phyloP scores from a whole-genome alignment of 2,329 filamentous ascomycete genomes.

The Dothidotthia symphoricarpi region DNA sequence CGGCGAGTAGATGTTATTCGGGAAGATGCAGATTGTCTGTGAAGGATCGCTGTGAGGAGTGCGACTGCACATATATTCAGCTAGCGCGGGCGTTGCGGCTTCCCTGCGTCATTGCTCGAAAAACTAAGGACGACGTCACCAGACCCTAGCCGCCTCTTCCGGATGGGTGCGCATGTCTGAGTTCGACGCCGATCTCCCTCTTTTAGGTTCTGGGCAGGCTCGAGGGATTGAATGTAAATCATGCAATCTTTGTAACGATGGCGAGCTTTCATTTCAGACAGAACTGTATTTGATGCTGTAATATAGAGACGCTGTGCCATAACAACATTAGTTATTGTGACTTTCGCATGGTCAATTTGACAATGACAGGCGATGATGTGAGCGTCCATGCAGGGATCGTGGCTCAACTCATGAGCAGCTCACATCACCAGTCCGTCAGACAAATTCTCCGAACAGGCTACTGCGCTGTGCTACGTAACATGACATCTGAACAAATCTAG shows the following conservation, averaged over 20 bases:
- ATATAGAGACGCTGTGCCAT: too few species aligned
- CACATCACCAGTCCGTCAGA: constrained; percentile 2
- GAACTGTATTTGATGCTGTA: too few species aligned
- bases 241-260: too few species aligned
- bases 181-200: constrained; percentile 7
- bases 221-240: constrained; percentile 1
- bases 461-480: constrained; percentile 11
- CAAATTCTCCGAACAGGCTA: constrained; percentile 7
- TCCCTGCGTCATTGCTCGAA: constrained; percentile 9
- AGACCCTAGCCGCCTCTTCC: constrained; percentile 4
- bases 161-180: constrained; percentile 7
- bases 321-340: constrained; percentile 1
- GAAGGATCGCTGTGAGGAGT: constrained; percentile 8
- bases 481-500: constrained; percentile 1
- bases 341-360: constrained; percentile 2
- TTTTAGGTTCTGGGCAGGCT: constrained; percentile 4
- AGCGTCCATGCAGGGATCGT: constrained; percentile 4
- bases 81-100: constrained; percentile 9
- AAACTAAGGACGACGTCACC: constrained; percentile 8
- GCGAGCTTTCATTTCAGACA: not conserved
- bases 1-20: constrained; percentile 2
- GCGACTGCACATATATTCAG: constrained; percentile 9
- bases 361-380: constrained; percentile 6
- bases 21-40: constrained; percentile 5
- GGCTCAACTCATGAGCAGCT: not conserved